Base-by-base conservation (phyloP, 192 early-diverging fungal genomes). In the Coemansia sp. region DNA sequence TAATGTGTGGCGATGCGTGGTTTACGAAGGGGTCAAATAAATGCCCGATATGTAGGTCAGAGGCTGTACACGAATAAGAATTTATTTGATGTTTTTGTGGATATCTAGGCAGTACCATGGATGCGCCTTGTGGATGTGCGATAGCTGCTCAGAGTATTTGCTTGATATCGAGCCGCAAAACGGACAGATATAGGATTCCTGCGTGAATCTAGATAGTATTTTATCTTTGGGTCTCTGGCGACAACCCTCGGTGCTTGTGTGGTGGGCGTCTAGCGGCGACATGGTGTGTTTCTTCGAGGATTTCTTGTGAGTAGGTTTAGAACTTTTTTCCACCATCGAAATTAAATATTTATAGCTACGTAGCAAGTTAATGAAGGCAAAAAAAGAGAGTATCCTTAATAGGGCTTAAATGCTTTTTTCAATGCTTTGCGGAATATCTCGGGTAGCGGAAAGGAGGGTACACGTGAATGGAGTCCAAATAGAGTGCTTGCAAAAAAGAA, bases 11-110 rank as follows among this genome's bases (percentile, higher is more conserved):
- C 20, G 78, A 81, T 45, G 45, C 70, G 34, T 81, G 78, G 78
- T 75, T 81, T 58, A 81, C 73, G 9, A 67, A 73, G 67, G 78
- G 78, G 14, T 60, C 78, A 2, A 81, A 81, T 51, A 75, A 65
- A 40, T 81, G 78, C 23, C 78, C 78, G 1, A 68, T 81, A 16
- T 81, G 78, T 69, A 60, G 78, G 35, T 24, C 65, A 5, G 63
- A 75, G 40, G 78, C 78, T 2, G 70, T 81, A 28, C 70, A 45
- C 24, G 50, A 40, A 16, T 24, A 68, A 43, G 46, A 34, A 31
- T 3, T 8, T 33, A 31, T 62, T 62, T 63, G 13, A 66, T 80
- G 34, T 51, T 59, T 21, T n/a, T 26, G 28, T 75, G 73, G 3
- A 71, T 63, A 18, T 81, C 72, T 35, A 81, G 59, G 10, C 51